Conservation (phyloP, 805 yeast genomes). For the Yarrowia hollandica region DNA sequence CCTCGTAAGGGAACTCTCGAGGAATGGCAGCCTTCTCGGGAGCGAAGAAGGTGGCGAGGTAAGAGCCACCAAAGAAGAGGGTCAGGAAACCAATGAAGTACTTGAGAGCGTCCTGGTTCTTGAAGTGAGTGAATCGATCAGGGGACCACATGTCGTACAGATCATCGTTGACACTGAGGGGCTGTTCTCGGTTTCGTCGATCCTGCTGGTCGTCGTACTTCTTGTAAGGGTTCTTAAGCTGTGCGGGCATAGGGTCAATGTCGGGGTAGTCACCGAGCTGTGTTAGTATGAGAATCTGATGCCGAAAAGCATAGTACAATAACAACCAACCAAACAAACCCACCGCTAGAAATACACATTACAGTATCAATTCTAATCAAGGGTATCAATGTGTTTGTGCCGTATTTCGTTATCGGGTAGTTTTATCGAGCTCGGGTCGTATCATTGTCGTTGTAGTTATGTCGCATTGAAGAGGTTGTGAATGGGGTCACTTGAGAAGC, state of each 20-base stretch:
- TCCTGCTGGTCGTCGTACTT: conserved; percentile 79
- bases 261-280: conserved; percentile 57
- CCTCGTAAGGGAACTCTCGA: conserved; percentile 71
- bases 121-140: conserved; percentile 62
- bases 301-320: no score
- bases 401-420: no score
- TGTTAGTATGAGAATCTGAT: neutral
- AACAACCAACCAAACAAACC: no score
- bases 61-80: conserved; percentile 46
- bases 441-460: no score
- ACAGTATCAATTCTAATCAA: no score
- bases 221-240: conserved; percentile 65
- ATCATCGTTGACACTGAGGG: conserved; percentile 62
- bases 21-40: conserved; percentile 76
- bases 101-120: conserved; percentile 60
- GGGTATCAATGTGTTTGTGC: no score
- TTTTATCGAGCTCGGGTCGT: no score
- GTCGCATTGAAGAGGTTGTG: no score
- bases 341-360: no score
- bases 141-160: conserved; percentile 84
- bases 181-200: conserved; percentile 75
- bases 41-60: conserved; percentile 51
- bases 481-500: no score
- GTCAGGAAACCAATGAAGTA: conserved; percentile 60
- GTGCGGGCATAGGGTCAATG: conserved; percentile 59